These are phyloP conservation scores for Chaetomium globosum DNA, from an alignment of 2,329 filamentous ascomycete genomes.

Conservation along the genomic window DNA sequence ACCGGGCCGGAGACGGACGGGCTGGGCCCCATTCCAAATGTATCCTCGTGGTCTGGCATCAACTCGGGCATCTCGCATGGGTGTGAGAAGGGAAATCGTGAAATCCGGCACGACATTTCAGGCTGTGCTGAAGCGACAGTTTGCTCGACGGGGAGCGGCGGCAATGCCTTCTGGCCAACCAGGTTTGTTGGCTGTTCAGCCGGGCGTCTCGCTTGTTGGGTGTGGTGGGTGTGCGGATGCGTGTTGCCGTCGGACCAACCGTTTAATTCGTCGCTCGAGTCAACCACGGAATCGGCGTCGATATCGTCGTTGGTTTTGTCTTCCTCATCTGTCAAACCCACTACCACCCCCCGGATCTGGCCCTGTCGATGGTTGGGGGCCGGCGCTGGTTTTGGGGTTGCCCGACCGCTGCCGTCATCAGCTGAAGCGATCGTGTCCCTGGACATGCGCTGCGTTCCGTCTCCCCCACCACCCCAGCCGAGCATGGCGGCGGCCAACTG, in stretches of 20 bases:
- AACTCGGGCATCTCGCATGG: conserved; percentile 34
- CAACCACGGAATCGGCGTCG: conserved; percentile 29
- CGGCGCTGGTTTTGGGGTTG: conserved; percentile 8
- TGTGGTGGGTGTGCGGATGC: background rate
- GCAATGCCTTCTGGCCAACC: conserved; percentile 10
- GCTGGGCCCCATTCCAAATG: conserved; percentile 4
- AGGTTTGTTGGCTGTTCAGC: background rate
- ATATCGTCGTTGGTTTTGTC: conserved; percentile 28
- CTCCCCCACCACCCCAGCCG: conserved; percentile 21
- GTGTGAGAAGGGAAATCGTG: conserved; percentile 31
- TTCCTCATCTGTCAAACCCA: conserved; percentile 25
- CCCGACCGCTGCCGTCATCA: conserved; percentile 2
- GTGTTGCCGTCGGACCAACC: conserved; percentile 4
- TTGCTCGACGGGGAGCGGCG: conserved; percentile 20
- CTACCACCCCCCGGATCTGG: conserved; percentile 29
- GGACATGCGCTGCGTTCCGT: background rate
- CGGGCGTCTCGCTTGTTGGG: conserved; percentile 12
- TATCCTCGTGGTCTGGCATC: conserved; percentile 30
- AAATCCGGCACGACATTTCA: conserved; percentile 32
- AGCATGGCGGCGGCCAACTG: conserved; percentile 28
- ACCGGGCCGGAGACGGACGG: conserved; percentile 20
- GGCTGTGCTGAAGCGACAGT: conserved; percentile 15
- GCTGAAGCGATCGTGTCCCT: conserved; percentile 6
- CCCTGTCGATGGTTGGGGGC: conserved; percentile 19
- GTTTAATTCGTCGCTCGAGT: conserved; percentile 4